Evolutionary conservation across 495 filamentous ascomycete species (phyloP), one percentile per base, ranked within the genome.

Genomic region (Neurospora intermedia): DNA sequence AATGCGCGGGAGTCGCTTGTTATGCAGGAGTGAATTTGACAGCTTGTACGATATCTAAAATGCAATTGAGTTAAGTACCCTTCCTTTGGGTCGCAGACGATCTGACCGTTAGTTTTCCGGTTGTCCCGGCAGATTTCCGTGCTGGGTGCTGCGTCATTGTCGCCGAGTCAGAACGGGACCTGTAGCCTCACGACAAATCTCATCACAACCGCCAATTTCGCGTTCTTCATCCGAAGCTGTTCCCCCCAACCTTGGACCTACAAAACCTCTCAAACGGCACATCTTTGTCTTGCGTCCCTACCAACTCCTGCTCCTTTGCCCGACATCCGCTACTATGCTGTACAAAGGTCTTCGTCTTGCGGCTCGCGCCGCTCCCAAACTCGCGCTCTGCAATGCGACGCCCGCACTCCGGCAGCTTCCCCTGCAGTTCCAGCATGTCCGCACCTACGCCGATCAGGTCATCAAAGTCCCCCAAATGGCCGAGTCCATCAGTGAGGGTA

Each of bases 391-490:
- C 76, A 79, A 76, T 71, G 71, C 77, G 41, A 72, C 79, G 75
- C 76, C 77, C 70, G 81, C 85, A 20, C 70, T 85, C 71, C 82
- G 81, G 31, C 83, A 85, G 71, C 77, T 87, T 72, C 81, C 85
- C 66, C 18, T 83, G 18, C 84, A 82, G 70, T 85, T 84, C 81
- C 81, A 80, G 54, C 86, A 88, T 78, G 83, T 88, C 62, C 84
- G 86, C 62, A 83, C 73, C 73, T 89, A 88, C 78, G 94, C 93
- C 80, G 93, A 96, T 74, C 90, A 86, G 72, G 83, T 94, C 69
- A 90, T 99, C 81, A 96, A 98, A 84, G 96, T 98, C 77, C 96
- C 96, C 20, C 87, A 94, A 77, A 99, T 99, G 96, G 96, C 96
- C 71, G 96, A 99, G 82, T 99, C 96, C 16, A 98, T 99, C 80